A percentile compares a stretch with the other conserved stretches of the same genome.
phyloP scores from a whole-genome alignment of 371 early-diverging fungal species.

The Lichtheimia ornata region DNA sequence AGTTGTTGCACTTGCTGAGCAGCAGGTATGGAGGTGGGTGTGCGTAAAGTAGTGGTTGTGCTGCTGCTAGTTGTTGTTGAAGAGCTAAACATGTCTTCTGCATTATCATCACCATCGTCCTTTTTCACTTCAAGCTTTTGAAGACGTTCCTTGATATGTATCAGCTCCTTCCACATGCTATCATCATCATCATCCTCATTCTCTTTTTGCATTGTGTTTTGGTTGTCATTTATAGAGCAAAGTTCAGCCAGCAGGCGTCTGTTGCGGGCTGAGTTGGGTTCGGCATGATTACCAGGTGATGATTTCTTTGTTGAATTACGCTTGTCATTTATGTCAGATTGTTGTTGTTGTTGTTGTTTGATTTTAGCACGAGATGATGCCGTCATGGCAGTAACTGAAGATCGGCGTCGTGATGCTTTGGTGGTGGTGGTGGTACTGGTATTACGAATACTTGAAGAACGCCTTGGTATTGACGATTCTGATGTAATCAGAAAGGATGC shows the following conservation, averaged over 20 bases:
- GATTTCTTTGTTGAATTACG: neutral
- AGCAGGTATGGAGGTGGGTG: slow-evolving; percentile 1
- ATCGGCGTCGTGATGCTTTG: neutral
- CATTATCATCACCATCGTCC: neutral
- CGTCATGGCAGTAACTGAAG: neutral
- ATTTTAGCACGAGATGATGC: too few species aligned
- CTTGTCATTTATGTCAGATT: neutral
- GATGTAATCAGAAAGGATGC: neutral
- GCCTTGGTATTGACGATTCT: neutral
- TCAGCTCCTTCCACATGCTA: slow-evolving; percentile 12
- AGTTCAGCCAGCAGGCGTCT: neutral
- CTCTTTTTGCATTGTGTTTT: neutral
- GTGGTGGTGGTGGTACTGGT: neutral
- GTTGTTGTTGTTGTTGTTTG: neutral
- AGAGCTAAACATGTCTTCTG: neutral
- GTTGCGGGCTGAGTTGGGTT: neutral
- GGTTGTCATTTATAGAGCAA: neutral
- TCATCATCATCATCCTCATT: slow-evolving; percentile 2
- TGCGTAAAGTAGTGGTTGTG: slow-evolving; percentile 4
- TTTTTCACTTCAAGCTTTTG: slow-evolving; percentile 16
- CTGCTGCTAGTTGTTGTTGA: neutral
- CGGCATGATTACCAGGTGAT: neutral
- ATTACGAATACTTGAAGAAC: neutral
- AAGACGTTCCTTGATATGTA: slow-evolving; percentile 14
- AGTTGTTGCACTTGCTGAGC: neutral